These are phyloP conservation scores for Leccinum disarticulatum DNA, from an alignment of 768 basidiomycete genomes.

Conservation along the genomic window DNA sequence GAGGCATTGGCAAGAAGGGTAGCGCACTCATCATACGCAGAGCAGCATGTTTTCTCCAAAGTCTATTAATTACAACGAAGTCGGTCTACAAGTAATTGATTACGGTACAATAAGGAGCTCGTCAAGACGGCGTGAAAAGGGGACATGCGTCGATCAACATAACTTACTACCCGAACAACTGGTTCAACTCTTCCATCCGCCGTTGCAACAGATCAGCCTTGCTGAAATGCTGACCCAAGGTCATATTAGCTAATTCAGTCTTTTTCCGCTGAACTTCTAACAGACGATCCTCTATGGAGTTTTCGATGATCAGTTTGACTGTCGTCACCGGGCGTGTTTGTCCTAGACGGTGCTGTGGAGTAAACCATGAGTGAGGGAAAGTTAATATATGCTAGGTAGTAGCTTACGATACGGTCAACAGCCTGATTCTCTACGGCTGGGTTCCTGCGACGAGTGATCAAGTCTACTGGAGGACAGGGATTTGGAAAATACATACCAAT, in stretches of 20 bases:
- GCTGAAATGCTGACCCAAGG: conserved; percentile 81
- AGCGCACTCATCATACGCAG: background rate
- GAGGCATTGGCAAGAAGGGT: background rate
- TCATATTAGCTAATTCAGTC: conserved; percentile 91
- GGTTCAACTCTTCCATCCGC: conserved; percentile 83
- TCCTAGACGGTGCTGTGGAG: conserved; percentile 84
- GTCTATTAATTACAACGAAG: conserved; percentile 34
- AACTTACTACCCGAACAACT: conserved; percentile 60
- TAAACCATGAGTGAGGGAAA: background rate
- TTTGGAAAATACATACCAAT: conserved; percentile 57
- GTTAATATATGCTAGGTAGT: background rate
- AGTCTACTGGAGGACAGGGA: background rate
- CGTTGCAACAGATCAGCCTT: conserved; percentile 86
- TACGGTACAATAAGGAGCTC: conserved; percentile 26
- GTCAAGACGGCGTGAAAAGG: conserved; percentile 16
- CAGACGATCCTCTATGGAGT: conserved; percentile 90
- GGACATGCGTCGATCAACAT: conserved; percentile 19
- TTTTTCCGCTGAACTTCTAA: conserved; percentile 95
- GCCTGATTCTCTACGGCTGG: conserved; percentile 98
- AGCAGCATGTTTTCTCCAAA: conserved; percentile 1
- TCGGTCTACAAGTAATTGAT: conserved; percentile 32
- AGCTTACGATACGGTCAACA: conserved; percentile 90
- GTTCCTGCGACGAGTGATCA: conserved; percentile 57
- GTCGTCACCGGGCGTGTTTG: conserved; percentile 91
- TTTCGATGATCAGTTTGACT: conserved; percentile 90